Evolutionary conservation across 768 basidiomycete genomes (phyloP).

Genomic region (Agaricus bisporus): DNA sequence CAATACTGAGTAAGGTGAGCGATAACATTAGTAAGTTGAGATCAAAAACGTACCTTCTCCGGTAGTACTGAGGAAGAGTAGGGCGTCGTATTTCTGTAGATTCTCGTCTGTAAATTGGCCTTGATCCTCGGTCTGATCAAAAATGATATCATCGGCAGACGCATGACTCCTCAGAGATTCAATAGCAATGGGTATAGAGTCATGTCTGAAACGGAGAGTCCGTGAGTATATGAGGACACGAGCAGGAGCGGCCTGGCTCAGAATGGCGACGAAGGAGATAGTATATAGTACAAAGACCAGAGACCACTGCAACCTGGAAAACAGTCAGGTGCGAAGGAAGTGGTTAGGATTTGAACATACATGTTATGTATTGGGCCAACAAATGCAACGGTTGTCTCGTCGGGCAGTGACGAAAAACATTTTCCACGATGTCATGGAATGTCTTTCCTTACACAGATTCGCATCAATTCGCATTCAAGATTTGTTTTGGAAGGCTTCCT

Average conservation of each 20-base stretch:
- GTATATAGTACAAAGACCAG: constrained; percentile 8
- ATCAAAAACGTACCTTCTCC: constrained; percentile 46
- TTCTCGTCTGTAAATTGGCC: constrained; percentile 47
- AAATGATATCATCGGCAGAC: constrained; percentile 41
- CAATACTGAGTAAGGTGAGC: constrained; percentile 37
- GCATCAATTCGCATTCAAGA: not conserved
- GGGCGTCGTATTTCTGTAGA: constrained; percentile 52
- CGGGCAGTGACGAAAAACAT: not conserved
- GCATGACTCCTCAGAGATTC: constrained; percentile 42
- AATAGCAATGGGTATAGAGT: constrained; percentile 70
- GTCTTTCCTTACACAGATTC: too few relatives aligned
- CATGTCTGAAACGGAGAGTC: constrained; percentile 61
- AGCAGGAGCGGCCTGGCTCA: constrained; percentile 18
- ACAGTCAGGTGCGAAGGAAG: not conserved
- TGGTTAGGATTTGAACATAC: not conserved
- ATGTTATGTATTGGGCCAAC: not conserved
- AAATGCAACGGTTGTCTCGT: not conserved
- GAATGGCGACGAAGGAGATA: not conserved
- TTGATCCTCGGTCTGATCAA: constrained; percentile 63
- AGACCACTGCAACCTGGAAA: not conserved
- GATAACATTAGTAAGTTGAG: not conserved
- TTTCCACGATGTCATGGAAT: not conserved
- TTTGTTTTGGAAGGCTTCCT: too few relatives aligned
- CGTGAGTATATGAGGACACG: constrained; percentile 58
- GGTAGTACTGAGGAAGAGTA: constrained; percentile 66